Evolutionary conservation across 2,329 filamentous ascomycete genomes (phyloP), one percentile per base, ranked within the genome.

Genomic region (Botrytis aclada): DNA sequence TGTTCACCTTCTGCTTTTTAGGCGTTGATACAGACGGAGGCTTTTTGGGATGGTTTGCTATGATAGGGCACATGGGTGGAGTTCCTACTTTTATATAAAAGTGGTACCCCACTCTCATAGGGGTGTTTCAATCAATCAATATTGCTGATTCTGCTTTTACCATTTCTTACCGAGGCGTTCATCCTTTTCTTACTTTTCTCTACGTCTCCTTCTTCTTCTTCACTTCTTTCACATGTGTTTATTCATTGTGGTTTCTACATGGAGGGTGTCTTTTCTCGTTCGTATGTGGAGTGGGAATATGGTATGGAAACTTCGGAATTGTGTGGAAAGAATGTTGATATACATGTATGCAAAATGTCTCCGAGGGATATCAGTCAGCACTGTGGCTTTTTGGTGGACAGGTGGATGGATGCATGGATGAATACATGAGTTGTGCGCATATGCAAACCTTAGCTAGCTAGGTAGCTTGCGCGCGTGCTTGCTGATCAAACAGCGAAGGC

Each of bases 1-100:
- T 73, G 25, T 45, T 71, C 58, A 61, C 45, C 37, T 62, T 63
- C 37, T 66, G 18, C 72, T 25, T 65, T 72, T 65, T 61, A 39
- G 70, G 70, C 70, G 70, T 72, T 72, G 61, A 69, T 60, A 32
- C 69, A 69, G 62, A 61, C 3, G 54, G 62, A 47, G 58, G 67
- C 29, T 58, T 64, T 54, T 65, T 72, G 39, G 61, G 65, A 54
- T 45, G 54, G 37, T 45, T 62, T 43, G 34, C 56, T 29, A 45
- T 22, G 65, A 69, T 56, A 41, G 34, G 65, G 51, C 65, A 69
- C 51, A 43, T 41, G 47, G 25, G 65, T 69, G 47, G 65, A 56
- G 47, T 67, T 69, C 1, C 65, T 69, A 56, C 65, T 69, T 66
- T 66, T 69, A 69, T 56, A 56, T 69, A 56, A 56, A 69, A 58